These are phyloP conservation scores for Aureobasidium sp. DNA, from an alignment of 2,329 filamentous ascomycete species.

Conservation along the genomic window DNA sequence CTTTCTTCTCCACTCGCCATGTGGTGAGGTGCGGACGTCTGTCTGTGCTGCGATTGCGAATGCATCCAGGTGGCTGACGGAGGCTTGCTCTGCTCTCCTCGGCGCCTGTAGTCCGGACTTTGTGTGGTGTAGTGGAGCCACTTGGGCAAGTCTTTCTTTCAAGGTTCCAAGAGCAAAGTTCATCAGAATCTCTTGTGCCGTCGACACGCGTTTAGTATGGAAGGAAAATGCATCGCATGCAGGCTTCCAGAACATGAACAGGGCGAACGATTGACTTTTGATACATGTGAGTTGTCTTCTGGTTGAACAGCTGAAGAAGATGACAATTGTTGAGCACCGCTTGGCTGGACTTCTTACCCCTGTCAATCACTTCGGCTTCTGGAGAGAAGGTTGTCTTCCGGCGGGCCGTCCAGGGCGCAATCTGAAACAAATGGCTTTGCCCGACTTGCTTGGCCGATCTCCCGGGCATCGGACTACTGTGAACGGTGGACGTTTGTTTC, in stretches of 20 bases:
- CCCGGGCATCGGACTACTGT: not conserved
- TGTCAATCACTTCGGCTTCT: slow-evolving; percentile 7
- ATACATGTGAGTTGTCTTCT: not conserved
- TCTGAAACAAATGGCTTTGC: not conserved
- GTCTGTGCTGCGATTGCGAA: slow-evolving; percentile 7
- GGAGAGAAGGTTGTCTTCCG: slow-evolving; percentile 4
- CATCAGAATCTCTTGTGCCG: not conserved
- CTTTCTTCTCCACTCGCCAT: not conserved
- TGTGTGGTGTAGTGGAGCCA: slow-evolving; percentile 1
- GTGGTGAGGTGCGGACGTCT: not conserved
- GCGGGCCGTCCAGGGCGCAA: not conserved
- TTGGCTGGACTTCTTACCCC: not conserved
- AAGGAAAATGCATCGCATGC: not conserved
- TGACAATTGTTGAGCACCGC: slow-evolving; percentile 1
- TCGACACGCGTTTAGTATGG: not conserved
- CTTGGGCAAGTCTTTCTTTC: not conserved
- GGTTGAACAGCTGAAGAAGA: not conserved
- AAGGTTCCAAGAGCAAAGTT: not conserved
- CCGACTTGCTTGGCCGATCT: not conserved
- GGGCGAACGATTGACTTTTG: not conserved
- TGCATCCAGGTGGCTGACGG: not conserved
- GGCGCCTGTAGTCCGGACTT: not conserved
- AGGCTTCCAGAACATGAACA: not conserved
- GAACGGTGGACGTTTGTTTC: not conserved
- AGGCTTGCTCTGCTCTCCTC: not conserved